Evolutionary conservation across 495 filamentous ascomycete species (phyloP).

Genomic region (Cairneyella variabilis): DNA sequence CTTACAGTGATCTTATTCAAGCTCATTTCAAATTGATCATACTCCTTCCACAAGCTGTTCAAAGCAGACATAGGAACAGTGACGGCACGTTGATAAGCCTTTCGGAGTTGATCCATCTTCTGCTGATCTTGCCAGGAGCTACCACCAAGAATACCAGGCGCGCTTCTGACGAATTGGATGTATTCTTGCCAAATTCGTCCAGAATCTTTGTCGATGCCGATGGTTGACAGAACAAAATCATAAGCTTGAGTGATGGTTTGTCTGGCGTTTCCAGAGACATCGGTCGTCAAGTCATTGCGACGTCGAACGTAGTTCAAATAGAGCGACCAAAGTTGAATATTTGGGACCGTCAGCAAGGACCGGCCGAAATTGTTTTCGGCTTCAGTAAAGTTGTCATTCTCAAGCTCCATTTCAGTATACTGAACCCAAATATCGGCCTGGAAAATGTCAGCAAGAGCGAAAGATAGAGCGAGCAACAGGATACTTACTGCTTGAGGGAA

Average conservation of each 20-base stretch:
- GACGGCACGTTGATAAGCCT: constrained; percentile 86
- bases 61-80: constrained; percentile 76
- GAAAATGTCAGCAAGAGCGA: constrained; percentile 11
- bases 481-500: constrained; percentile 86
- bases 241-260: constrained; percentile 76
- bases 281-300: constrained; percentile 77
- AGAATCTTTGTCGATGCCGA: constrained; percentile 90
- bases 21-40: constrained; percentile 89
- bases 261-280: constrained; percentile 70
- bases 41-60: constrained; percentile 90
- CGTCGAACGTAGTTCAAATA: constrained; percentile 95
- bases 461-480: neutral
- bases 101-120: constrained; percentile 91
- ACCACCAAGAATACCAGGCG: constrained; percentile 80
- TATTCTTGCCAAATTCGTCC: constrained; percentile 91
- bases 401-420: constrained; percentile 83
- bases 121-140: constrained; percentile 92
- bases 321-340: constrained; percentile 84
- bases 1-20: constrained; percentile 67
- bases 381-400: constrained; percentile 68
- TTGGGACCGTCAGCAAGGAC: constrained; percentile 67
- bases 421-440: constrained; percentile 88
- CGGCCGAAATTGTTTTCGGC: constrained; percentile 79
- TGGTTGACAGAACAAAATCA: constrained; percentile 82
- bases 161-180: constrained; percentile 80